Percentiles rank a stretch among this genome's conserved stretches.
Evolutionary conservation across 2,329 filamentous ascomycete genomes (phyloP).

Genomic region (Diaporthe aspalathi): DNA sequence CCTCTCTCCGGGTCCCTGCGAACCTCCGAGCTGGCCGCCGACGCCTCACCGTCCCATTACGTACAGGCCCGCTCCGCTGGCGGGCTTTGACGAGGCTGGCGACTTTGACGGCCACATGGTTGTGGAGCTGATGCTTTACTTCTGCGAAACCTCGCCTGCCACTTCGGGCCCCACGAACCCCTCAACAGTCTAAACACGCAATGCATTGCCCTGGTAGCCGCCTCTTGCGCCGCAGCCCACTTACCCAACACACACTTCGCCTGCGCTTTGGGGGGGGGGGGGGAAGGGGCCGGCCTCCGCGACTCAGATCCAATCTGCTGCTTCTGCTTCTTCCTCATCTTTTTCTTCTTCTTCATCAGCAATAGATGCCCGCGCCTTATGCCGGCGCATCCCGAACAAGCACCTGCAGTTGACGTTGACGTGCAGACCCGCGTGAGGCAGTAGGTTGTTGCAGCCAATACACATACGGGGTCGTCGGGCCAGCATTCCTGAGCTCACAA

Average conservation of each 20-base stretch:
- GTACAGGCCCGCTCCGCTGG: conserved; percentile 36
- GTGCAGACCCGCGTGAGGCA: background rate
- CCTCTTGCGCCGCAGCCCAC: background rate
- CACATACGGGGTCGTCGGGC: conserved; percentile 10
- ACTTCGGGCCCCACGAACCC: conserved; percentile 13
- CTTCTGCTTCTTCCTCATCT: background rate
- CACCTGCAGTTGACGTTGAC: background rate
- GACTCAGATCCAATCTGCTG: background rate
- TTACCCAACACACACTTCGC: background rate
- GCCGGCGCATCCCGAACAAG: background rate
- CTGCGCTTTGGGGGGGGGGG: no score
- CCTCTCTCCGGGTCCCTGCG: background rate
- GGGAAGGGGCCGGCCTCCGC: background rate
- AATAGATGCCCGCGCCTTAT: background rate
- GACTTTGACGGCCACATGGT: conserved; percentile 21
- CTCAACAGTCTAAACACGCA: background rate
- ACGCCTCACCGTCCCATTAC: conserved; percentile 31
- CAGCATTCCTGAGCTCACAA: background rate
- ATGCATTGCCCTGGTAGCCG: conserved; percentile 16
- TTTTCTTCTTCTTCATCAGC: background rate
- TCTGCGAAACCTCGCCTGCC: conserved; percentile 24
- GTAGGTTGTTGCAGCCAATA: no score
- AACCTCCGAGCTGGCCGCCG: conserved; percentile 26
- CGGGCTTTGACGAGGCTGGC: conserved; percentile 20
- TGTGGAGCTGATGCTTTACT: conserved; percentile 2